These are phyloP conservation scores for Canavalia gladiata DNA, from an alignment of 306 rosid genomes.

Conservation along the genomic window DNA sequence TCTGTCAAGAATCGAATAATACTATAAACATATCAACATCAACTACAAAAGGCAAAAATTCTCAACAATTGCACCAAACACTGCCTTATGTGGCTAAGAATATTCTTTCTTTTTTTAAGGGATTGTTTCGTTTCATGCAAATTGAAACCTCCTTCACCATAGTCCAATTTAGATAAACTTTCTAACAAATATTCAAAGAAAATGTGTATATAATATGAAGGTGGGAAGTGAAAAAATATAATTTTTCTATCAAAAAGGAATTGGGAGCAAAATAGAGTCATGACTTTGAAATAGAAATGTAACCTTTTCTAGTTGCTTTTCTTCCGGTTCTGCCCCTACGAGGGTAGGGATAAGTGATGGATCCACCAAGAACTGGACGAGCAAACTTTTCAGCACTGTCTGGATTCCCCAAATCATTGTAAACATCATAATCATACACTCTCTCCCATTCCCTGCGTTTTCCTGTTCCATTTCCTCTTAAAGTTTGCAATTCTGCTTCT, in stretches of 20 bases:
- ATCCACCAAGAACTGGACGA: conserved; percentile 74
- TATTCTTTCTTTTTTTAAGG: too few relatives aligned
- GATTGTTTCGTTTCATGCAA: too few relatives aligned
- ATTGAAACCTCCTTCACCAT: too few relatives aligned
- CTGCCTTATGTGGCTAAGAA: not conserved
- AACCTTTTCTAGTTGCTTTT: conserved; percentile 60
- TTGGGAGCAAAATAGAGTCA: not conserved
- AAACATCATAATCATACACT: conserved; percentile 73
- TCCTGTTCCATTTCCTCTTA: conserved; percentile 72
- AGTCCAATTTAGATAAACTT: too few relatives aligned
- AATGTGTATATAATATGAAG: too few relatives aligned
- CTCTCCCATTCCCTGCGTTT: conserved; percentile 73
- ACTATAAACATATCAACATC: not conserved
- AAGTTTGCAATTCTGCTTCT: conserved; percentile 51
- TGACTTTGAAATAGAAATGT: not conserved
- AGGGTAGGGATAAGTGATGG: conserved; percentile 69
- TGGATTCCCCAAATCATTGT: conserved; percentile 74
- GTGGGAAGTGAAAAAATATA: too few relatives aligned
- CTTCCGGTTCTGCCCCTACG: conserved; percentile 88
- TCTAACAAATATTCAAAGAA: too few relatives aligned
- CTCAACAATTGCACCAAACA: not conserved
- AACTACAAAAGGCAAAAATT: not conserved
- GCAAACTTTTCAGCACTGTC: conserved; percentile 18
- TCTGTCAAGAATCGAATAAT: conserved; percentile 46
- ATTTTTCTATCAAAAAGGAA: not conserved